A percentile compares a stretch with the other conserved stretches of the same genome.
These are phyloP conservation scores for Tulasnella sp. DNA, from an alignment of 768 basidiomycete genomes.

Conservation along the genomic window DNA sequence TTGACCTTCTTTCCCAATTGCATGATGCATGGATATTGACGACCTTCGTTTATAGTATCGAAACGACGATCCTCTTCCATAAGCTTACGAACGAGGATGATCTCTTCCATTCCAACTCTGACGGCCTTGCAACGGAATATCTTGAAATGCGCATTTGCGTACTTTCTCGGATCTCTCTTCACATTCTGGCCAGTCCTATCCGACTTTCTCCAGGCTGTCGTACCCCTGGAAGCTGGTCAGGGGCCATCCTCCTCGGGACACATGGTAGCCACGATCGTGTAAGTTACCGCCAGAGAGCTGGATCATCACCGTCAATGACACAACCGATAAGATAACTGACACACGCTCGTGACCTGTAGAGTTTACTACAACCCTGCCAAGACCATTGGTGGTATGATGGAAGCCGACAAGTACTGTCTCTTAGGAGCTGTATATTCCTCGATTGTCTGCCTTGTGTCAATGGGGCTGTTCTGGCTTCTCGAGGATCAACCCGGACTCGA, in stretches of 20 bases:
- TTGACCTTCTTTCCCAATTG: too few relatives aligned
- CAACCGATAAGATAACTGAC: conserved; percentile 32
- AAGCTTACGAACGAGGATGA: background rate
- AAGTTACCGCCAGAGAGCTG: conserved; percentile 27
- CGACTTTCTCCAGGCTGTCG: conserved; percentile 50
- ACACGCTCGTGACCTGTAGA: background rate
- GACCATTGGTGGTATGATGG: conserved; percentile 84
- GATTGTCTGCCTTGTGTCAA: conserved; percentile 61
- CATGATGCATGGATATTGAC: too few relatives aligned
- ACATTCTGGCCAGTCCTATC: conserved; percentile 78
- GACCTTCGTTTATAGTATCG: too few relatives aligned
- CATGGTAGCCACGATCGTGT: conserved; percentile 84
- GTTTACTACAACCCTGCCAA: conserved; percentile 91
- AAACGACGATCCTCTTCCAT: too few relatives aligned
- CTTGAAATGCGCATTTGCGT: conserved; percentile 85
- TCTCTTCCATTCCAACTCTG: conserved; percentile 23
- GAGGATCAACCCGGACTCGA: conserved; percentile 61
- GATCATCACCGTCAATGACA: background rate
- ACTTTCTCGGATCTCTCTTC: conserved; percentile 83
- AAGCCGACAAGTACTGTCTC: conserved; percentile 75
- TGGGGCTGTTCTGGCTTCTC: conserved; percentile 71
- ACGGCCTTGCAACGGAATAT: conserved; percentile 47
- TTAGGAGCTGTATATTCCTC: conserved; percentile 60
- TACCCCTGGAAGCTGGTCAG: conserved; percentile 39
- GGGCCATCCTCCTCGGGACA: conserved; percentile 73